Evolutionary conservation across 495 filamentous ascomycete species (phyloP).

Genomic region (Xylaria palmicola): DNA sequence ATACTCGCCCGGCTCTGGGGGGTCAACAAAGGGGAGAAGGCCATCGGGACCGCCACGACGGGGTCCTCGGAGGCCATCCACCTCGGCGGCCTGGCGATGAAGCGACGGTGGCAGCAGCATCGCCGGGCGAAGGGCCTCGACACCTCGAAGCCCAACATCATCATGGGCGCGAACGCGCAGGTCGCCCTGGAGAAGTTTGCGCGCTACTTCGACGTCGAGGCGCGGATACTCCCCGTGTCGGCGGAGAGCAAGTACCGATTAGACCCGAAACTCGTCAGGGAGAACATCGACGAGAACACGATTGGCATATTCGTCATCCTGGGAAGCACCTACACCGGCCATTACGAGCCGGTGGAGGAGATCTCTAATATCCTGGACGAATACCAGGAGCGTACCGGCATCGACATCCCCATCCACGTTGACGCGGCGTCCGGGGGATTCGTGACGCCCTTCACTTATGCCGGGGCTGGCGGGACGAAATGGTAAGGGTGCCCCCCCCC

Average conservation of each 20-base stretch:
- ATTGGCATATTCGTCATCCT: slow-evolving; percentile 77
- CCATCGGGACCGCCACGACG: slow-evolving; percentile 70
- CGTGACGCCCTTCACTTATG: slow-evolving; percentile 69
- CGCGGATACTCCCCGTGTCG: slow-evolving; percentile 66
- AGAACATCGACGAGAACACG: slow-evolving; percentile 75
- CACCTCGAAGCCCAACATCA: slow-evolving; percentile 64
- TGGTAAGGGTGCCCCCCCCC: no score
- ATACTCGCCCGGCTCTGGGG: slow-evolving; percentile 73
- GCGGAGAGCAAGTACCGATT: slow-evolving; percentile 61
- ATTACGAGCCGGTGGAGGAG: slow-evolving; percentile 74
- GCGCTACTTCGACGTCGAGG: slow-evolving; percentile 76
- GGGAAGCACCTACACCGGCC: slow-evolving; percentile 73
- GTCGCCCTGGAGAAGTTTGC: slow-evolving; percentile 75
- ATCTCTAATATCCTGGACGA: slow-evolving; percentile 65
- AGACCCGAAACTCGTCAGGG: slow-evolving; percentile 60
- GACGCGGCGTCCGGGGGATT: slow-evolving; percentile 73
- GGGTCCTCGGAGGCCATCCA: slow-evolving; percentile 75
- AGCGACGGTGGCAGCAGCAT: slow-evolving; percentile 72
- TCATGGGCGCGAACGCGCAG: slow-evolving; percentile 78
- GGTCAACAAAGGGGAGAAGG: slow-evolving; percentile 61
- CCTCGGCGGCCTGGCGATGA: slow-evolving; percentile 75
- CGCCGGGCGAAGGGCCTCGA: slow-evolving; percentile 60
- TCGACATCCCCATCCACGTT: slow-evolving; percentile 73
- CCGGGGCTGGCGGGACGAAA: slow-evolving; percentile 57
- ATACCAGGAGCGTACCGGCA: slow-evolving; percentile 60